Evolutionary conservation across 108 stramenopile species (phyloP), one percentile per base, ranked within the genome.

Genomic region (Heterococcus sp.): DNA sequence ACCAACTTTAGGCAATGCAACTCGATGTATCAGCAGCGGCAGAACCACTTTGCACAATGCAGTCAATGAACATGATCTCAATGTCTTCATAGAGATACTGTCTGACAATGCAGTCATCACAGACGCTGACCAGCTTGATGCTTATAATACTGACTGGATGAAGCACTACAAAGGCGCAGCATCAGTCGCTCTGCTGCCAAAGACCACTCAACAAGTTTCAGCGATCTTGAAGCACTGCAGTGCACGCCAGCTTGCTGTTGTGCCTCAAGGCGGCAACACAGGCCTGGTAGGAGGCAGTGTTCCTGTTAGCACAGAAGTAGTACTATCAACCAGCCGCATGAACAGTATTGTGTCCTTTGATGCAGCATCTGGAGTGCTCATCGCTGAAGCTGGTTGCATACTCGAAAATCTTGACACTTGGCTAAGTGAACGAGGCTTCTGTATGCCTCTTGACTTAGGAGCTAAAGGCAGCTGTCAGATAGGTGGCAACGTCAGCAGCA

Each of bases 191-290:
- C 37, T 85, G 1, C 78, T 74, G 27, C 89, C 89, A 11, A 4
- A 36, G 3, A 88, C 80, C 26, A 89, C 86, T 11, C 85, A 82
- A 63, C 76, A 90, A 72, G 95, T 98, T 0, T 86, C 92, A 29
- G 75, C 75, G n/a, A 87, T 98, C 26, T 71, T 98, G 26, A n/a
- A 69, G 65, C 94, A 96, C 78, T 98, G 96, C 84, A 38, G 92
- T 78, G 76, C 86, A 32, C 74, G 88, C 33, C 64, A 72, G 26
- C 76, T 98, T 11, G 88, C 91, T 0, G 88, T 99, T 2, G 94
- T 95, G 14, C 92, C 95, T 0, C 96, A 96, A 75, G 95, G 92
- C 32, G 98, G 98, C 33, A 97, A 97, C 67, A 97, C 98, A 21
- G 94, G 96, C 0, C 81, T 99, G 21, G 96, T 96, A 1, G 96